These are phyloP conservation scores for Sesbania bispinosa DNA, from an alignment of 306 rosid genomes.

Conservation along the genomic window DNA sequence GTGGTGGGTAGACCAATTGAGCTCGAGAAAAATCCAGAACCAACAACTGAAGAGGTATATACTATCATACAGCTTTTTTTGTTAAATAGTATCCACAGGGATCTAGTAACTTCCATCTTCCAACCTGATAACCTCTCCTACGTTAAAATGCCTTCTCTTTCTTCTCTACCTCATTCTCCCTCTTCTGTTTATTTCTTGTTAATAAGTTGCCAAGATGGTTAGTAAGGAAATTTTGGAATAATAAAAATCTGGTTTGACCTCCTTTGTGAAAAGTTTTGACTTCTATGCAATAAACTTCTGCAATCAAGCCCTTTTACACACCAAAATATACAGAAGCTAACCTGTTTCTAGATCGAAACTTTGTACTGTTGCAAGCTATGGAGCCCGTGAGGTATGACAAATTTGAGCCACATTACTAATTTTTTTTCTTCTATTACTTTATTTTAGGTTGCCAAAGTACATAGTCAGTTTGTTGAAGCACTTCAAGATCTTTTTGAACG, in stretches of 20 bases:
- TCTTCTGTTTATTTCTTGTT: too few species aligned
- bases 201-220: too few species aligned
- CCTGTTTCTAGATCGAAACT: too few species aligned
- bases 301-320: too few species aligned
- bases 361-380: too few species aligned
- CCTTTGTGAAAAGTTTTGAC: too few species aligned
- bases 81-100: not conserved
- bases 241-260: too few species aligned
- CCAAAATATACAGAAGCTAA: too few species aligned
- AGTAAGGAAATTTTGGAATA: too few species aligned
- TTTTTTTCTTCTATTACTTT: not conserved
- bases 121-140: not conserved
- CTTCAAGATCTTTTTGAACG: constrained; percentile 68
- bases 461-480: constrained; percentile 61
- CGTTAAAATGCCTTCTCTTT: too few species aligned
- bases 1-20: constrained; percentile 91
- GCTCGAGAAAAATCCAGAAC: constrained; percentile 63
- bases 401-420: not conserved
- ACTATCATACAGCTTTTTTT: not conserved
- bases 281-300: too few species aligned
- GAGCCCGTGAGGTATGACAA: not conserved
- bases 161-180: too few species aligned
- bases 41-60: constrained; percentile 58
- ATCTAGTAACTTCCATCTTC: not conserved
- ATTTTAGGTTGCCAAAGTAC: constrained; percentile 53